These are phyloP conservation scores for Penicillium longicatenatum DNA, from an alignment of 495 filamentous ascomycete species.

Conservation along the genomic window DNA sequence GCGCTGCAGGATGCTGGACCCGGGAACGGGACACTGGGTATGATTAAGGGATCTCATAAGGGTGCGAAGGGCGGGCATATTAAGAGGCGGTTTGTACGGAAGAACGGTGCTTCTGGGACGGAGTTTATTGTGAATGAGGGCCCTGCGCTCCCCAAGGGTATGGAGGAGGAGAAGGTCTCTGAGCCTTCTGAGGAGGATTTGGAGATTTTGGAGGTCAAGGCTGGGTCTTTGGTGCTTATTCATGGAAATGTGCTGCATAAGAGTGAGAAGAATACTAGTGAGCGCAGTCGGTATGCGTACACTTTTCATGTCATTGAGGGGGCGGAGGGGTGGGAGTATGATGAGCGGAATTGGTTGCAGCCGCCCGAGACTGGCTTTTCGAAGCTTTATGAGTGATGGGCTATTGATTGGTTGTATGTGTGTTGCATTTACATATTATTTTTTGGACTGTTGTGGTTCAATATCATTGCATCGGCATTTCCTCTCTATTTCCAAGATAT, in stretches of 20 bases:
- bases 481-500: no score
- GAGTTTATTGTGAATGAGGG: slow-evolving; percentile 57
- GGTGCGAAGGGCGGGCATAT: slow-evolving; percentile 50
- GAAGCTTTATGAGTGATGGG: slow-evolving; percentile 39
- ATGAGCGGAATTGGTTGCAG: slow-evolving; percentile 90
- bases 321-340: slow-evolving; percentile 69
- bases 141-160: slow-evolving; percentile 45
- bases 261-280: slow-evolving; percentile 87
- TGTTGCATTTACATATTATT: background rate
- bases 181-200: slow-evolving; percentile 56
- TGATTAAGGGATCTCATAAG: slow-evolving; percentile 77
- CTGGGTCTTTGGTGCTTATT: slow-evolving; percentile 86
- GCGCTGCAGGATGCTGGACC: slow-evolving; percentile 86
- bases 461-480: background rate
- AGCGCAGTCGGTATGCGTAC: slow-evolving; percentile 88
- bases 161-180: slow-evolving; percentile 36
- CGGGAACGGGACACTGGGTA: slow-evolving; percentile 86
- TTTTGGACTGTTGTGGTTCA: background rate
- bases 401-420: background rate
- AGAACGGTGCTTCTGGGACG: slow-evolving; percentile 50
- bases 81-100: slow-evolving; percentile 72
- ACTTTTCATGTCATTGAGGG: slow-evolving; percentile 98
- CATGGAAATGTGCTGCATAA: slow-evolving; percentile 97
- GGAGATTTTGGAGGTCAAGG: slow-evolving; percentile 77
- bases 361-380: slow-evolving; percentile 78